Percentiles rank a stretch among this genome's conserved stretches.
These are phyloP conservation scores for Calonectria pseudoturangicola DNA, from an alignment of 2,329 filamentous ascomycete genomes.

Conservation along the genomic window DNA sequence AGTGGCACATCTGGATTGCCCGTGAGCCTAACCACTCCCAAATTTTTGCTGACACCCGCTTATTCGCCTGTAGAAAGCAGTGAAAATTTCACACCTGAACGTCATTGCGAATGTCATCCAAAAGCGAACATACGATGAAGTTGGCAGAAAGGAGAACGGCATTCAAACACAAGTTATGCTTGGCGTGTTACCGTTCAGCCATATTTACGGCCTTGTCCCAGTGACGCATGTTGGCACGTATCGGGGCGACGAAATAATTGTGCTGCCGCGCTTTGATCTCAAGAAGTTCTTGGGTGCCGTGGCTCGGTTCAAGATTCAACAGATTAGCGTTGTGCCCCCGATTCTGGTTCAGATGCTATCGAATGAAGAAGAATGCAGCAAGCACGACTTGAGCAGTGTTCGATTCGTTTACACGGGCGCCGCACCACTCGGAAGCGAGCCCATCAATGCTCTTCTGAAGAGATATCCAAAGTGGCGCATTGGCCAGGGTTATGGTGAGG, in stretches of 20 bases:
- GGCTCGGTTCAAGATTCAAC: conserved; percentile 79
- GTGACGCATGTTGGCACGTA: conserved; percentile 80
- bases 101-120: conserved; percentile 86
- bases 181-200: conserved; percentile 84
- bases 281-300: conserved; percentile 77
- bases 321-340: conserved; percentile 82
- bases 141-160: conserved; percentile 58
- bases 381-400: conserved; percentile 82
- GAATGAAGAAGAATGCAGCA: conserved; percentile 72
- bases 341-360: conserved; percentile 84
- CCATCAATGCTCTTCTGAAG: conserved; percentile 75
- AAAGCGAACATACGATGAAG: conserved; percentile 65
- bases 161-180: conserved; percentile 69
- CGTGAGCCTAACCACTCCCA: conserved; percentile 63
- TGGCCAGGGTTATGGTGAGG: conserved; percentile 65
- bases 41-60: neutral
- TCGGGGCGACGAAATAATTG: conserved; percentile 82
- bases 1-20: conserved; percentile 87
- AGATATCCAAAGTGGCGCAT: conserved; percentile 79
- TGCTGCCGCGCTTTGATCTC: conserved; percentile 86
- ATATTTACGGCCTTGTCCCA: conserved; percentile 87
- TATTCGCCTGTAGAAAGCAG: conserved; percentile 78
- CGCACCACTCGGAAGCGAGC: conserved; percentile 82
- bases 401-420: conserved; percentile 80
- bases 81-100: conserved; percentile 88